Conservation (phyloP, 1,284 basidiomycete species). For the Peniophora sp. region DNA sequence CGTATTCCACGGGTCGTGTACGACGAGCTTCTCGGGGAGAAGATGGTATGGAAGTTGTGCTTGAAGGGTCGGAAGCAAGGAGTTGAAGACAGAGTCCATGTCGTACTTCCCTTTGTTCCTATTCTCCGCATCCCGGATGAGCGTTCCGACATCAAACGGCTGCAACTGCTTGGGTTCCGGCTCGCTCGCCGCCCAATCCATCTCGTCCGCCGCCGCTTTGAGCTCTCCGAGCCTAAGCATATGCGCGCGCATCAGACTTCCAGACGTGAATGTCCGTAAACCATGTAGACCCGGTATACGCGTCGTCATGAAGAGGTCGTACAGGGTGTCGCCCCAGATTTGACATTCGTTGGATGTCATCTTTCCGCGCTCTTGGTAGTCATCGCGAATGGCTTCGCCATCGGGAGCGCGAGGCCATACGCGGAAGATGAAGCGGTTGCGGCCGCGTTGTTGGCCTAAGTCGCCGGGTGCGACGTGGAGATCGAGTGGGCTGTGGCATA, state of each 20-base stretch:
- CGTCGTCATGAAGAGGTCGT: not conserved
- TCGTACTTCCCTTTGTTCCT: not conserved
- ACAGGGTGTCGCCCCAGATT: not conserved
- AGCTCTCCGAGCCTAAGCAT: not conserved
- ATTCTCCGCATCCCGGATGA: not conserved
- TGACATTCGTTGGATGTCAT: not conserved
- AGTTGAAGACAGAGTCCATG: not conserved
- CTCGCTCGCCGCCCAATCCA: not conserved
- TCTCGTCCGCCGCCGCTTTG: not conserved
- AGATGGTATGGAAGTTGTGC: not conserved
- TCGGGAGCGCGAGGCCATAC: not conserved
- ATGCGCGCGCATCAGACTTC: not conserved
- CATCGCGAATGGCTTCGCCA: not conserved
- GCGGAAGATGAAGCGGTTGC: not conserved
- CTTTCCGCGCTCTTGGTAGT: not conserved
- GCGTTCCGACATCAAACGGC: not conserved
- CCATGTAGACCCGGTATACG: not conserved
- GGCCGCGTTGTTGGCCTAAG: not conserved
- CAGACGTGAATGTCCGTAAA: not conserved
- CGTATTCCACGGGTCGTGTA: not conserved
- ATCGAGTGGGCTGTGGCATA: not conserved
- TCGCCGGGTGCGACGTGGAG: not conserved
- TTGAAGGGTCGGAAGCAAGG: not conserved
- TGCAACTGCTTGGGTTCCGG: not conserved
- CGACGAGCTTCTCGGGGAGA: not conserved